Conservation (phyloP, 208 protist genomes). For the Wallacemonas sp. region DNA sequence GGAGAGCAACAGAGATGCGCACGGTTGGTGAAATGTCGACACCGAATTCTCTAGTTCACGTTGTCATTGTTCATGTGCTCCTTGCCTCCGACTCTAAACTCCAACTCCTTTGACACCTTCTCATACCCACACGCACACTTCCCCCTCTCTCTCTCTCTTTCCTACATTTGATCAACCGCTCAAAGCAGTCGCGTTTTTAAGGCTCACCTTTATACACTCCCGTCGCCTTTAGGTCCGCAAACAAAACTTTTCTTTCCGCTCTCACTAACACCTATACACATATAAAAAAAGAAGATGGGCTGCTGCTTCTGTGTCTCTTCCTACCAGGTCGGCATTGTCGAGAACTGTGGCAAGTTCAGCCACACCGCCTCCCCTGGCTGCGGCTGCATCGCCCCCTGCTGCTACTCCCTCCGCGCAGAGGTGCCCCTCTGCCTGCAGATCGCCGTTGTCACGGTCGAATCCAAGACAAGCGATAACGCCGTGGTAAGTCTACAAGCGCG, state of each 20-base stretch:
- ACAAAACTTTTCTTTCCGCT: neutral
- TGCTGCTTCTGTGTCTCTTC: conserved; percentile 68
- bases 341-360: conserved; percentile 70
- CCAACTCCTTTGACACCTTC: no score
- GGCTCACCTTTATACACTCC: neutral
- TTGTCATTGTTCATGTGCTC: no score
- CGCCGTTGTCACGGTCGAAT: conserved; percentile 51
- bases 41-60: no score
- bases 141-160: no score
- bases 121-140: no score
- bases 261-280: neutral
- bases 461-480: conserved; percentile 86
- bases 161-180: no score
- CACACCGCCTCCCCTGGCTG: conserved; percentile 49
- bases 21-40: no score
- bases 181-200: no score
- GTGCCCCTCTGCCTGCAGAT: conserved; percentile 53
- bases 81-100: no score
- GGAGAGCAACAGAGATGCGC: no score
- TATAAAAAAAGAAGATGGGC: conserved; percentile 11
- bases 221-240: neutral
- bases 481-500: conserved; percentile 51
- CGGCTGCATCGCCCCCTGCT: conserved; percentile 52
- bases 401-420: conserved; percentile 42
- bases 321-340: conserved; percentile 56